Evolutionary conservation across 2,329 filamentous ascomycete species (phyloP).

Genomic region (Trichoderma arundinaceum): DNA sequence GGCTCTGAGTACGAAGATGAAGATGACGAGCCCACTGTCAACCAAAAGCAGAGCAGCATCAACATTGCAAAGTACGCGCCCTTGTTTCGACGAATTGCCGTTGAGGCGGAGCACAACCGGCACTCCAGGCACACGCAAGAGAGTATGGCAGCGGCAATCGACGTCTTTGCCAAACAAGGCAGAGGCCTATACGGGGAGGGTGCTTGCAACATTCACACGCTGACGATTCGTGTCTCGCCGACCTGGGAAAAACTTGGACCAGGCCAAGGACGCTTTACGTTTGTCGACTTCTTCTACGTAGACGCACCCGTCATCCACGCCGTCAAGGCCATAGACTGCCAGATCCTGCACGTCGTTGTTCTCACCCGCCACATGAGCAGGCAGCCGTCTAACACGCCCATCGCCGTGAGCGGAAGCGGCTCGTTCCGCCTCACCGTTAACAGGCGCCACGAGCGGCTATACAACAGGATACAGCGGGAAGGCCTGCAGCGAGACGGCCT

Average conservation of each 20-base stretch:
- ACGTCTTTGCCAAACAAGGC: conserved; percentile 43
- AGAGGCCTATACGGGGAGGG: conserved; percentile 24
- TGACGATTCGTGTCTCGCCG: conserved; percentile 51
- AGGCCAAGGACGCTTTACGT: conserved; percentile 40
- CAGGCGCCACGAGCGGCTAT: conserved; percentile 31
- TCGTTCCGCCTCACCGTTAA: conserved; percentile 33
- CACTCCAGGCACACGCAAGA: conserved; percentile 36
- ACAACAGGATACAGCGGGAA: neutral
- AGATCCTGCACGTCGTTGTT: conserved; percentile 47
- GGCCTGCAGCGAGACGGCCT: neutral
- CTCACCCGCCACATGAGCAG: conserved; percentile 34
- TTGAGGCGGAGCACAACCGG: conserved; percentile 53
- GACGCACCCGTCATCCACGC: conserved; percentile 41
- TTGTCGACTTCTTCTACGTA: conserved; percentile 46
- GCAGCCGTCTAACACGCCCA: too few relatives aligned
- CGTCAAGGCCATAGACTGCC: conserved; percentile 44
- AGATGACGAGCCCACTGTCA: conserved; percentile 22
- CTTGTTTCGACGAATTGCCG: conserved; percentile 49
- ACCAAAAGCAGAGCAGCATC: conserved; percentile 35
- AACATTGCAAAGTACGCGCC: conserved; percentile 45
- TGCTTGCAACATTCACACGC: conserved; percentile 45
- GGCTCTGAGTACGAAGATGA: conserved; percentile 35
- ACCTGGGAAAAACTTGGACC: conserved; percentile 22
- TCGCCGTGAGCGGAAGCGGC: conserved; percentile 1
- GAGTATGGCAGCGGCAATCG: conserved; percentile 47